Evolutionary conservation across 768 basidiomycete species (phyloP).

Genomic region (Auricularia auricula-judae): DNA sequence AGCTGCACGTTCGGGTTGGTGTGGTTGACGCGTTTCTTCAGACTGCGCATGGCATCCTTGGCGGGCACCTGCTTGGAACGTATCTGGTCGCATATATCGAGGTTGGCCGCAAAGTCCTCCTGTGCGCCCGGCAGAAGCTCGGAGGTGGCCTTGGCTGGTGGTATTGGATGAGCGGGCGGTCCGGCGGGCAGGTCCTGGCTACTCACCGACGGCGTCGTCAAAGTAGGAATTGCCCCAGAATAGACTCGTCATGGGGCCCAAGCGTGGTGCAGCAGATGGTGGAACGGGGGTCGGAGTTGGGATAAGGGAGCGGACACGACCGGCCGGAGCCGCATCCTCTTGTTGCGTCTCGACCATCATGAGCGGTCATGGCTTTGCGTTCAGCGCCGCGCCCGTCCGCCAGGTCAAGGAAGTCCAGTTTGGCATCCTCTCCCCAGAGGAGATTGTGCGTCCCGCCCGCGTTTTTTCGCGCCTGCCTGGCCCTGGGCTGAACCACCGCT

Average conservation of each 20-base stretch:
- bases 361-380: conserved; percentile 85
- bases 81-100: conserved; percentile 96
- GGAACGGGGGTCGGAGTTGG: background rate
- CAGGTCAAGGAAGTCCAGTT: conserved; percentile 98
- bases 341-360: conserved; percentile 24
- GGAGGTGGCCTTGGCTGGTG: conserved; percentile 84
- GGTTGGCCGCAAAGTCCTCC: conserved; percentile 86
- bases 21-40: conserved; percentile 81
- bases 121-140: conserved; percentile 71
- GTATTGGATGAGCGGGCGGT: conserved; percentile 7
- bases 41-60: conserved; percentile 76
- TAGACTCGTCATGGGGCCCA: conserved; percentile 29
- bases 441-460: conserved; percentile 63
- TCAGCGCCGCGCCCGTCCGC: conserved; percentile 87
- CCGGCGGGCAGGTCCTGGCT: background rate
- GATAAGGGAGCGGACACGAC: background rate
- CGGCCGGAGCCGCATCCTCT: background rate
- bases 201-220: conserved; percentile 70
- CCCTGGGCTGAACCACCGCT: conserved; percentile 4
- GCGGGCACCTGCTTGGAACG: conserved; percentile 80
- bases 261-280: background rate
- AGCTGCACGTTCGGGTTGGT: conserved; percentile 95
- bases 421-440: conserved; percentile 96
- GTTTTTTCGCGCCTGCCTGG: background rate
- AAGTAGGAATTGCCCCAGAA: conserved; percentile 77